Percentiles rank a stretch among this genome's conserved stretches.
Evolutionary conservation across 2,329 filamentous ascomycete species (phyloP).

Genomic region (Phyllosticta citribraziliensis): DNA sequence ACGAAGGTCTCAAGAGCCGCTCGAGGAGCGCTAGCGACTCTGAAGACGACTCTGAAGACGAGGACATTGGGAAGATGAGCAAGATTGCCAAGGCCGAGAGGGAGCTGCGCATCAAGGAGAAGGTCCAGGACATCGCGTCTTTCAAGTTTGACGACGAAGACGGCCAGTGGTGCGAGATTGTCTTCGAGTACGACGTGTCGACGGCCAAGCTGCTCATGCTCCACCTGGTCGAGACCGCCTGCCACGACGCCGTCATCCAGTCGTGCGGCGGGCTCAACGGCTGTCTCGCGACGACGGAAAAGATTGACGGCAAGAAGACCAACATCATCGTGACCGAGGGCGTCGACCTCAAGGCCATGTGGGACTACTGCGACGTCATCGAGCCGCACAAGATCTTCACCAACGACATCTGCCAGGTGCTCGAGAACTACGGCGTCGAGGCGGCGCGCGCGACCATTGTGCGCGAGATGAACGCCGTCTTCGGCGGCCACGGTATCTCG

Average conservation of each 20-base stretch:
- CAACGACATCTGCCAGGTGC: conserved; percentile 83
- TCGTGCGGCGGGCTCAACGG: conserved; percentile 49
- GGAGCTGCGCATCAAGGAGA: conserved; percentile 11
- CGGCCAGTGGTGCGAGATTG: conserved; percentile 69
- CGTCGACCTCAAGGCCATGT: conserved; percentile 84
- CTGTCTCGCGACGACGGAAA: conserved; percentile 55
- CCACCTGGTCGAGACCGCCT: conserved; percentile 73
- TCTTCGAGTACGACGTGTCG: conserved; percentile 68
- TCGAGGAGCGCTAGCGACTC: conserved; percentile 28
- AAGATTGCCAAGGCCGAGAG: conserved; percentile 17
- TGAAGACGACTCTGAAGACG: conserved; percentile 31
- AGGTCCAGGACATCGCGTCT: conserved; percentile 55
- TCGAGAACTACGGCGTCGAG: conserved; percentile 83
- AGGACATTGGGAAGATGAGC: conserved; percentile 15
- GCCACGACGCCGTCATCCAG: conserved; percentile 72
- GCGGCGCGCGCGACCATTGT: conserved; percentile 83
- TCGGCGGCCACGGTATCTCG: conserved; percentile 80
- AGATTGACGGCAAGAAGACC: conserved; percentile 36
- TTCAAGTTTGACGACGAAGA: conserved; percentile 71
- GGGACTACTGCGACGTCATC: conserved; percentile 74
- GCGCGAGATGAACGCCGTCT: conserved; percentile 74
- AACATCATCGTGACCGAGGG: conserved; percentile 63
- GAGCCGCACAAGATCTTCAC: conserved; percentile 79
- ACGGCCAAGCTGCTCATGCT: conserved; percentile 91
- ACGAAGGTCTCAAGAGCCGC: conserved; percentile 42